Percentiles rank a stretch among this genome's conserved stretches.
Conservation (phyloP, 371 early-diverging fungal species). For the Rhizomucor pusillus region DNA sequence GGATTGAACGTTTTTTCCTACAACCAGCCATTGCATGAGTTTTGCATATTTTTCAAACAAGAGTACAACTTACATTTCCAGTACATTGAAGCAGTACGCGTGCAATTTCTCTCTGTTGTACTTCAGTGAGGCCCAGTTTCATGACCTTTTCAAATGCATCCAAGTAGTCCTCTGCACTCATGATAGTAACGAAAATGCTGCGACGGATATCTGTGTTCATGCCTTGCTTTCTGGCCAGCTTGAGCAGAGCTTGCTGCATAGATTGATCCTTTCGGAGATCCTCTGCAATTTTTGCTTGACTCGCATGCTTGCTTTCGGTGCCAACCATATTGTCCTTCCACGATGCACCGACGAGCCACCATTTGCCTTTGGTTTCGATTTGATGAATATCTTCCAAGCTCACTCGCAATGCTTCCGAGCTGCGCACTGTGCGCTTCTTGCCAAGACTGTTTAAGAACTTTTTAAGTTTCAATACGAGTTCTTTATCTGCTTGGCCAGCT, state of each 20-base stretch:
- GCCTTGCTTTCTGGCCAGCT: constrained; percentile 80
- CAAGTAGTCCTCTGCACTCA: constrained; percentile 93
- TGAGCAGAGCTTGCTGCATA: constrained; percentile 63
- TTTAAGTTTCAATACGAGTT: constrained; percentile 72
- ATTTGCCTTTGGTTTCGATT: constrained; percentile 79
- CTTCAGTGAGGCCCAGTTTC: constrained; percentile 80
- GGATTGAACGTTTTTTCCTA: constrained; percentile 91
- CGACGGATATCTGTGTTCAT: constrained; percentile 97
- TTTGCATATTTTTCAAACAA: neutral
- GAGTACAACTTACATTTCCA: constrained; percentile 59
- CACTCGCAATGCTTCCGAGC: constrained; percentile 80
- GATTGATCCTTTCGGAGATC: constrained; percentile 47
- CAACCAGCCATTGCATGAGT: neutral
- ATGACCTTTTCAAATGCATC: constrained; percentile 89
- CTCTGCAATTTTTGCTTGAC: constrained; percentile 24
- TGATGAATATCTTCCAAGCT: constrained; percentile 85
- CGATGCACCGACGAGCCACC: constrained; percentile 86
- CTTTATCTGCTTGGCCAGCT: constrained; percentile 51
- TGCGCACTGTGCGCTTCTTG: constrained; percentile 57
- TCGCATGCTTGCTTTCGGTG: constrained; percentile 40
- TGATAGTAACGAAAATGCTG: constrained; percentile 87
- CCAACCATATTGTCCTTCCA: constrained; percentile 73
- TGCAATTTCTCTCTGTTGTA: constrained; percentile 93
- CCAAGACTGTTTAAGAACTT: constrained; percentile 73
- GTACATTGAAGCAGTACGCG: constrained; percentile 90